These are phyloP conservation scores for Filobasidium uniguttulatum DNA, from an alignment of 1,284 basidiomycete species.

Conservation along the genomic window DNA sequence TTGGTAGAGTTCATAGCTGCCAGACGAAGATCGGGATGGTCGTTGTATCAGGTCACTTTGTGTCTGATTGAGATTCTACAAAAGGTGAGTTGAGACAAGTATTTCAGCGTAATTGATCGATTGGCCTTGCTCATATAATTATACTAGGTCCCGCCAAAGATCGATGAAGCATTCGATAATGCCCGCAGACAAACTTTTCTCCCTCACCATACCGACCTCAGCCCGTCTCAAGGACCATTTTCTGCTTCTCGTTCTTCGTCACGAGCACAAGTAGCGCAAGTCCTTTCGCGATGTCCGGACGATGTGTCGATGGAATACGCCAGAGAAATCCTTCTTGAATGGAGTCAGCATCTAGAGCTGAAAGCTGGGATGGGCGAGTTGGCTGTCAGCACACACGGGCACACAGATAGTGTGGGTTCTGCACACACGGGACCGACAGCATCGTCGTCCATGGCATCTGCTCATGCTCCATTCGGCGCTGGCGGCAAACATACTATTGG, in stretches of 20 bases:
- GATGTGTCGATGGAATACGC: conserved; percentile 25
- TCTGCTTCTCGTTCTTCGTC: conserved; percentile 25
- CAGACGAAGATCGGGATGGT: conserved; percentile 8
- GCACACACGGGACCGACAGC: conserved; percentile 6
- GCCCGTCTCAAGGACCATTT: conserved; percentile 25
- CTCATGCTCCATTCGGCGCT: too few species aligned
- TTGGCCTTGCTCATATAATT: not conserved
- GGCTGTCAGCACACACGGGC: too few species aligned
- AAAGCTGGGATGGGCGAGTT: conserved; percentile 18
- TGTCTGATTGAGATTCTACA: conserved; percentile 14
- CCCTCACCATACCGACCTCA: conserved; percentile 30
- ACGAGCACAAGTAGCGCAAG: conserved; percentile 14
- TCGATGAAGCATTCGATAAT: conserved; percentile 25
- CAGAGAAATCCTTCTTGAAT: conserved; percentile 35
- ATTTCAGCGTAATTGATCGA: not conserved
- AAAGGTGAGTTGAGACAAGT: conserved; percentile 3
- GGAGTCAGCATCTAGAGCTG: conserved; percentile 26
- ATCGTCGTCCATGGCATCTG: not conserved
- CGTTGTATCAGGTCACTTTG: conserved; percentile 11
- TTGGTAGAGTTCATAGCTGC: conserved; percentile 14
- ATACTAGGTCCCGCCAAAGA: conserved; percentile 23
- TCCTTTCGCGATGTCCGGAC: conserved; percentile 8
- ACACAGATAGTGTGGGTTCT: too few species aligned
- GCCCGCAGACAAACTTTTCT: conserved; percentile 32
- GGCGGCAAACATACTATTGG: conserved; percentile 35